Conservation (phyloP, 805 yeast genomes). For the Ogataea pini region DNA sequence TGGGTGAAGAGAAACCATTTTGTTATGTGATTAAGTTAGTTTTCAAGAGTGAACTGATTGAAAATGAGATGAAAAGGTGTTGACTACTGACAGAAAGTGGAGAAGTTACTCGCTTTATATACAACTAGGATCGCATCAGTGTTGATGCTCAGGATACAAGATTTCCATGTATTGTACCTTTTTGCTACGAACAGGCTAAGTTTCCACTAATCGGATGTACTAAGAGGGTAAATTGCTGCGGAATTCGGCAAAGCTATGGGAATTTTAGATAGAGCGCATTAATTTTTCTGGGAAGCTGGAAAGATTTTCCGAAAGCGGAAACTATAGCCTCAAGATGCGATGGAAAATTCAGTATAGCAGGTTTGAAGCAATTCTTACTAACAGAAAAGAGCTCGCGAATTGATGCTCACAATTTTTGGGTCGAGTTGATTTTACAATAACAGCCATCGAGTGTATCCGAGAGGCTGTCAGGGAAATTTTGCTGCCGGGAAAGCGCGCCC, state of each 20-base stretch:
- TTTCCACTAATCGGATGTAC: background rate
- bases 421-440: no score
- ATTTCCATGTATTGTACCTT: background rate
- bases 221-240: background rate
- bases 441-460: no score
- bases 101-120: background rate
- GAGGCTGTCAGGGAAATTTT: no score
- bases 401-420: no score
- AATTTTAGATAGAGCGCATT: background rate
- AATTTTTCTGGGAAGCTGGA: background rate
- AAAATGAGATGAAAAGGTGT: background rate
- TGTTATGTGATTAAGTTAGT: background rate
- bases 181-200: slow-evolving; percentile 7
- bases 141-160: background rate
- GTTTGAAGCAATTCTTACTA: no score
- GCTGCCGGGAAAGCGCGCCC: no score
- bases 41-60: background rate
- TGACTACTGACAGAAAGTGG: background rate
- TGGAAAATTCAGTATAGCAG: no score
- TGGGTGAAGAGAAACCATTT: slow-evolving; percentile 11
- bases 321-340: slow-evolving; percentile 1
- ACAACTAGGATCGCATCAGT: background rate
- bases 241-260: background rate
- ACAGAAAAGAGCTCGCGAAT: no score
- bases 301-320: slow-evolving; percentile 3